Evolutionary conservation across 2,329 filamentous ascomycete genomes (phyloP), one percentile per base, ranked within the genome.

Genomic region (Septoria linicola): DNA sequence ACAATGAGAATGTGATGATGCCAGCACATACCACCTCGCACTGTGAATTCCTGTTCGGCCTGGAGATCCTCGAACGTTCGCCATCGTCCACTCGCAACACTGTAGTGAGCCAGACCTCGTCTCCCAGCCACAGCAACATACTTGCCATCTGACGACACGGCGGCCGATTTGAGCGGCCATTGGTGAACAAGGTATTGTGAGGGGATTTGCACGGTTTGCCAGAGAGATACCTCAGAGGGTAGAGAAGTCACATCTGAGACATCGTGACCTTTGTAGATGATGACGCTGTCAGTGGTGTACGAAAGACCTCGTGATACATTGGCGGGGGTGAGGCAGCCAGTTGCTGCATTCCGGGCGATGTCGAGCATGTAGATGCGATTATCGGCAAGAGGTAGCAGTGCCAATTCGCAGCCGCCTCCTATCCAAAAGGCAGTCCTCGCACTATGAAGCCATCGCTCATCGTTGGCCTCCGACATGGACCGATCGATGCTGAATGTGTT

Each of bases 21-120:
- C 93, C 93, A 99, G 68, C 92, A 97, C 91, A 99, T 96, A 5
- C 93, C 93, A 41, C 93, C 93, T 57, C 91, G 80, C 11, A 99
- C 89, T 19, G 89, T 83, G 66, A 99, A 99, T 57, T 91, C 89
- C 62, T 91, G 90, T 70, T 97, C 93, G 65, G 85, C 80, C 23
- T 80, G 82, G 20, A 84, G 80, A 62, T 91, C 89, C 41, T 86
- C 80, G 68, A 99, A 99, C 0, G 87, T 95, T 68, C 95, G 96
- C 93, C 93, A 99, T 52, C 93, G 81, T 21, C 92, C 89, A 66
- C 92, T 97, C 60, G 87, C 87, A 55, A 96, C 83, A 64, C 93
- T 97, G 71, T 99, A 99, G 69, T 99, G 93, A 8, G 92, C 92
- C 44, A 99, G 77, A 0, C 93, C 93, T 61, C 91, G 82, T 56